phyloP scores from a whole-genome alignment of 2,329 filamentous ascomycete genomes.

The Zymoseptoria ardabiliae region DNA sequence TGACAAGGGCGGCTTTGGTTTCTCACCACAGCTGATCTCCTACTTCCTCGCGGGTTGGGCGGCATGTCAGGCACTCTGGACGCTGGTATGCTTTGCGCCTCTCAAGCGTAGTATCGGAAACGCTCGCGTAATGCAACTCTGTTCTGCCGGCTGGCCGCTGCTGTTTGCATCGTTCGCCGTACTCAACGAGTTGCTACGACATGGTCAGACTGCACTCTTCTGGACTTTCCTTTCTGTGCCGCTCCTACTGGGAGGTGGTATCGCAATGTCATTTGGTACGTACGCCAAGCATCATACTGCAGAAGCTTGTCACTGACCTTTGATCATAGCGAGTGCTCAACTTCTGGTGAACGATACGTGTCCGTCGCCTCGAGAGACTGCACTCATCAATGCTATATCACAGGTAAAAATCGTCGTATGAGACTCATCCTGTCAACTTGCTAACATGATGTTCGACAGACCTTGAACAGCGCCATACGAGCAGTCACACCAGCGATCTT shows the following conservation, averaged over 20 bases:
- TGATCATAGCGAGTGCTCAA: constrained; percentile 59
- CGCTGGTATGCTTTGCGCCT: constrained; percentile 62
- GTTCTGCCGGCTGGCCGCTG: too few species aligned
- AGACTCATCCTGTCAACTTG: too few species aligned
- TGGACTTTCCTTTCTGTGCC: too few species aligned
- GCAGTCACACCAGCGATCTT: constrained; percentile 59
- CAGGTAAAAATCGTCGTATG: too few species aligned
- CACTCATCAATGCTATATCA: constrained; percentile 61
- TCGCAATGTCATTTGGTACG: constrained; percentile 12
- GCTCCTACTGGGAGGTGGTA: background rate
- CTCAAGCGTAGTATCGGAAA: constrained; percentile 34
- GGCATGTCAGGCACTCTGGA: constrained; percentile 61
- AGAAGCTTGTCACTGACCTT: too few species aligned
- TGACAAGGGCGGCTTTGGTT: constrained; percentile 56
- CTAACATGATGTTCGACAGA: too few species aligned
- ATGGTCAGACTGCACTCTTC: too few species aligned
- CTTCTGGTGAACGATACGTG: constrained; percentile 66
- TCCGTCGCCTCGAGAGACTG: constrained; percentile 56
- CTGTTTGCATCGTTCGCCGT: too few species aligned
- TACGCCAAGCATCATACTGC: too few species aligned
- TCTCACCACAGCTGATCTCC: constrained; percentile 56
- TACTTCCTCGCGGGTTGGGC: constrained; percentile 57
- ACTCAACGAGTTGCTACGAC: too few species aligned
- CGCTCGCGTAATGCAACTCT: background rate
- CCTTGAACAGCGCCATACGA: constrained; percentile 52